A percentile compares a stretch with the other conserved stretches of the same genome.
Conservation (phyloP, 1,284 basidiomycete species). For the Rhodotorula sp. region DNA sequence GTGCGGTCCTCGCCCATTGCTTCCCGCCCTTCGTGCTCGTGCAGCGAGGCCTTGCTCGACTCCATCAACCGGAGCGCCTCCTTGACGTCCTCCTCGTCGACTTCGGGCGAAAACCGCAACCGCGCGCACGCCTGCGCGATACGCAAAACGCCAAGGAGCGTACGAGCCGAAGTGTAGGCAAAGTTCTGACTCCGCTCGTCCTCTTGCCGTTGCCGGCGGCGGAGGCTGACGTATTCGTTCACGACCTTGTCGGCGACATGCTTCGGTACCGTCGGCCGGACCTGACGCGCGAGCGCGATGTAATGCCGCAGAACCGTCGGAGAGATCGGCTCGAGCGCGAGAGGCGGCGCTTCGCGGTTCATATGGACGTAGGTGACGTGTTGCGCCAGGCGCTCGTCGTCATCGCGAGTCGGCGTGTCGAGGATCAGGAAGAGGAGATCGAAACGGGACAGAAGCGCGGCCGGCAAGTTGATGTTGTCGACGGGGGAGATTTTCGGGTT, state of each 20-base stretch:
- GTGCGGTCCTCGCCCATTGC: constrained; percentile 68
- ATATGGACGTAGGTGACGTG: constrained; percentile 99
- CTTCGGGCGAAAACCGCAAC: constrained; percentile 74
- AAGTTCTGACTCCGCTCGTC: constrained; percentile 76
- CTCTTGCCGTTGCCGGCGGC: constrained; percentile 88
- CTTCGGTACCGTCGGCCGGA: constrained; percentile 80
- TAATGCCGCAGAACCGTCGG: constrained; percentile 92
- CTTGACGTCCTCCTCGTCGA: constrained; percentile 85
- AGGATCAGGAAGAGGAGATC: constrained; percentile 96
- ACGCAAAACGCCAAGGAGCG: constrained; percentile 89
- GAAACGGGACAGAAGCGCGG: constrained; percentile 91
- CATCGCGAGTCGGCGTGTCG: constrained; percentile 89
- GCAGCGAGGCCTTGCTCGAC: constrained; percentile 84
- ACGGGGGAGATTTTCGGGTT: constrained; percentile 96
- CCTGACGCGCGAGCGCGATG: constrained; percentile 87
- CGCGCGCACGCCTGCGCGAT: constrained; percentile 92
- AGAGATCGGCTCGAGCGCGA: constrained; percentile 66
- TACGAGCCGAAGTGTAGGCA: constrained; percentile 94
- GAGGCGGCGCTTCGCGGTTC: constrained; percentile 78
- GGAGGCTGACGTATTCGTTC: constrained; percentile 89
- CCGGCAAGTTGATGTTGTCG: constrained; percentile 98
- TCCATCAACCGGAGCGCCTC: constrained; percentile 97
- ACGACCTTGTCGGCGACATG: constrained; percentile 91
- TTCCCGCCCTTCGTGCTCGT: constrained; percentile 65
- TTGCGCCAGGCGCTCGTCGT: constrained; percentile 92